Evolutionary conservation across 1,284 basidiomycete species (phyloP).

Genomic region (Irpex rosettiformis): DNA sequence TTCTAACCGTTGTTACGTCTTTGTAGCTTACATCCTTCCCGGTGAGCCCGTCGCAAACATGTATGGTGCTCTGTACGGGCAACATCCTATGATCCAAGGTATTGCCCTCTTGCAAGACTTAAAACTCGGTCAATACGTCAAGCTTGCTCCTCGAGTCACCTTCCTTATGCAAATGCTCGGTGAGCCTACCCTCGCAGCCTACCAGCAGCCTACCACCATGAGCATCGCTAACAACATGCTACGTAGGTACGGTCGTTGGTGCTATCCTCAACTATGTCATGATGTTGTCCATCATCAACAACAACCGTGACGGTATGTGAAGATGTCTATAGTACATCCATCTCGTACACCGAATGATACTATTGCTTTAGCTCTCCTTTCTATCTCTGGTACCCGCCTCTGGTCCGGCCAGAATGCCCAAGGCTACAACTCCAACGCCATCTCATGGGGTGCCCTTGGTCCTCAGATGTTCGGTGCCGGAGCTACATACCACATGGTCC

Average conservation of each 20-base stretch:
- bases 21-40: conserved; percentile 37
- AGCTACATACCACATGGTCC: conserved; percentile 47
- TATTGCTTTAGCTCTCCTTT: conserved; percentile 23
- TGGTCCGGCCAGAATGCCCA: conserved; percentile 57
- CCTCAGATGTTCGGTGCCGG: conserved; percentile 47
- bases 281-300: conserved; percentile 46
- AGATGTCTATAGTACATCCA: conserved; percentile 23
- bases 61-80: conserved; percentile 50
- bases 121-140: conserved; percentile 51
- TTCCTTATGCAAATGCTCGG: conserved; percentile 57
- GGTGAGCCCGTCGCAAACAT: conserved; percentile 46
- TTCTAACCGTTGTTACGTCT: conserved; percentile 22
- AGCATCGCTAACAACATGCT: too few relatives aligned
- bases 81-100: conserved; percentile 36
- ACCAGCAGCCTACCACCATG: too few relatives aligned
- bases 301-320: conserved; percentile 35
- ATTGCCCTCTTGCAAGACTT: conserved; percentile 46
- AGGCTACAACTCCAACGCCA: conserved; percentile 44
- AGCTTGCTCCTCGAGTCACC: conserved; percentile 59
- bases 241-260: conserved; percentile 33
- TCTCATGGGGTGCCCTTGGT: conserved; percentile 58
- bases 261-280: conserved; percentile 39
- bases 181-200: too few relatives aligned
- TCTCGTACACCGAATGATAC: background rate
- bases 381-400: conserved; percentile 30